Evolutionary conservation across 2,329 filamentous ascomycete species (phyloP).

Genomic region (Penicillium sp.): DNA sequence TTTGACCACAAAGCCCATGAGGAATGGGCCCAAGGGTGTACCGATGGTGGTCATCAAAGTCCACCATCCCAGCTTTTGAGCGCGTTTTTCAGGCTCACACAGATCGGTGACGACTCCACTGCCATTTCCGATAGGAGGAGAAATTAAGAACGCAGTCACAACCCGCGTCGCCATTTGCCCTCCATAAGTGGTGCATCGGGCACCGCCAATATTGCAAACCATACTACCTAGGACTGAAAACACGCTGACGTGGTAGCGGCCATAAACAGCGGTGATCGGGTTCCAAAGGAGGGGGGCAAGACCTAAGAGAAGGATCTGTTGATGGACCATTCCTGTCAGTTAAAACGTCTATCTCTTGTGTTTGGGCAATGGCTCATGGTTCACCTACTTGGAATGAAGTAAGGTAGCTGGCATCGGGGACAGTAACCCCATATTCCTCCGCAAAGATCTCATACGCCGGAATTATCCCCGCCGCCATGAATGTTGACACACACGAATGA

Average conservation of each 20-base stretch:
- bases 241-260: constrained; percentile 56
- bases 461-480: constrained; percentile 57
- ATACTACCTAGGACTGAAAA: constrained; percentile 51
- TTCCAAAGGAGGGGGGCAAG: constrained; percentile 57
- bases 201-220: constrained; percentile 57
- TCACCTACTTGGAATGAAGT: constrained; percentile 49
- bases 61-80: constrained; percentile 57
- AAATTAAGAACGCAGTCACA: constrained; percentile 55
- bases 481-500: constrained; percentile 59
- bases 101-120: constrained; percentile 57
- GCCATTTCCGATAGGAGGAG: constrained; percentile 54
- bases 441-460: constrained; percentile 55
- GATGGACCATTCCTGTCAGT: not conserved
- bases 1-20: constrained; percentile 47
- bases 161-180: constrained; percentile 54
- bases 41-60: constrained; percentile 53
- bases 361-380: not conserved
- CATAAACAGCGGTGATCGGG: constrained; percentile 55
- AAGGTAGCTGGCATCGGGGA: constrained; percentile 55
- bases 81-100: constrained; percentile 56
- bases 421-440: constrained; percentile 49
- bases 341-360: not conserved
- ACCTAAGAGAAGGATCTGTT: constrained; percentile 53
- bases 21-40: constrained; percentile 41
- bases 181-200: constrained; percentile 49